Evolutionary conservation across 805 yeast genomes (phyloP).

Genomic region (Jamesozyma lodderae): DNA sequence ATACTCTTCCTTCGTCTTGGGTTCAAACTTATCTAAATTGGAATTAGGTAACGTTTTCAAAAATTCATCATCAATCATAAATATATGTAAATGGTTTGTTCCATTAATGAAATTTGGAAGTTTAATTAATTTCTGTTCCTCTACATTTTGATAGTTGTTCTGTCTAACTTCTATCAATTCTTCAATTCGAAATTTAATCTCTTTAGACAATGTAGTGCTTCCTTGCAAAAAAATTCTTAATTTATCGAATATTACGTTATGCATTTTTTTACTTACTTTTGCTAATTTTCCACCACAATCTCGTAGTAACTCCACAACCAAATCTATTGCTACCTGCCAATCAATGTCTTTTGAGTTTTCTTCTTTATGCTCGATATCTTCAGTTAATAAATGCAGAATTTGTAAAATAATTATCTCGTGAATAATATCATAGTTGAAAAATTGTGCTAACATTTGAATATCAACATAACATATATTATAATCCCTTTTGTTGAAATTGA

Average conservation of each 20-base stretch:
- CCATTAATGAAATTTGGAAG: no score
- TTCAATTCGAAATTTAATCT: conserved; percentile 41
- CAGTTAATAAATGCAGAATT: conserved; percentile 36
- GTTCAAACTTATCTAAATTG: conserved; percentile 41
- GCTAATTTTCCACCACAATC: conserved; percentile 45
- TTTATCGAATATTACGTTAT: conserved; percentile 46
- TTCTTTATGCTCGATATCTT: conserved; percentile 26
- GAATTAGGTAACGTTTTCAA: conserved; percentile 24
- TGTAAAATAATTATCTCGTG: conserved; percentile 49
- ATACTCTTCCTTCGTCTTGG: conserved; percentile 37
- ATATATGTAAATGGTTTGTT: not conserved
- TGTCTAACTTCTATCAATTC: conserved; percentile 41
- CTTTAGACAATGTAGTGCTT: conserved; percentile 30
- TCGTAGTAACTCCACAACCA: conserved; percentile 43
- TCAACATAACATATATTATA: not conserved
- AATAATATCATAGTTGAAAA: conserved; percentile 54
- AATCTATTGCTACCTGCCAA: conserved; percentile 42
- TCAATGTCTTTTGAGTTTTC: conserved; percentile 39
- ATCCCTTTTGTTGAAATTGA: not conserved
- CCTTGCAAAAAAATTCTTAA: conserved; percentile 55
- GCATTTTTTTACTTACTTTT: conserved; percentile 36
- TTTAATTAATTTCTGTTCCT: not conserved
- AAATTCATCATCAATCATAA: conserved; percentile 6
- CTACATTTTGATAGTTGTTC: not conserved
- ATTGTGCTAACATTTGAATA: conserved; percentile 4